Percentiles rank a stretch among this genome's conserved stretches.
Evolutionary conservation across 148 eudicot species (phyloP).

Genomic region (Heliamphora exappendiculata): DNA sequence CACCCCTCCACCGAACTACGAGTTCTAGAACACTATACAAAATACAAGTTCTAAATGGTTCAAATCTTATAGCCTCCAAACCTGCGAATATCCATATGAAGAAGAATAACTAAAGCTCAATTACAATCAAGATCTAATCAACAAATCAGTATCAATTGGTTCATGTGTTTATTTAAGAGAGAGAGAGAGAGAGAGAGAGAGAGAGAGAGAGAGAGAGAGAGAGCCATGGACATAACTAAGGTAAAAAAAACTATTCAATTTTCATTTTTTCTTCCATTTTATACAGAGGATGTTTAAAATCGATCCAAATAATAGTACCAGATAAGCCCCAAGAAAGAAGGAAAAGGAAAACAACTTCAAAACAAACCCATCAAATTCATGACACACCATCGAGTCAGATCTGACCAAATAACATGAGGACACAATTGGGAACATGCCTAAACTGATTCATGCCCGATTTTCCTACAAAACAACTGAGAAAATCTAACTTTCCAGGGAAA

Average conservation of each 20-base stretch:
- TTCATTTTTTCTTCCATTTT: background rate
- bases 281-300: background rate
- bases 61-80: background rate
- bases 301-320: background rate
- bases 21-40: background rate
- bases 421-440: background rate
- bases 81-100: conserved; percentile 3
- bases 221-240: background rate
- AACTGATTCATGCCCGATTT: background rate
- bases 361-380: background rate
- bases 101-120: background rate
- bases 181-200: background rate
- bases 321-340: background rate
- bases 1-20: background rate
- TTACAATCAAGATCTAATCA: background rate
- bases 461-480: background rate
- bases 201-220: background rate
- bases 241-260: background rate
- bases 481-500: background rate
- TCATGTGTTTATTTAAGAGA: background rate
- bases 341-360: background rate
- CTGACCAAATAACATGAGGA: background rate
- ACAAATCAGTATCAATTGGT: background rate
- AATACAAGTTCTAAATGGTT: background rate
- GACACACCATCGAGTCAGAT: conserved; percentile 2